Base-by-base conservation (phyloP, 108 stramenopile genomes). In the Nitzschia putrida region DNA sequence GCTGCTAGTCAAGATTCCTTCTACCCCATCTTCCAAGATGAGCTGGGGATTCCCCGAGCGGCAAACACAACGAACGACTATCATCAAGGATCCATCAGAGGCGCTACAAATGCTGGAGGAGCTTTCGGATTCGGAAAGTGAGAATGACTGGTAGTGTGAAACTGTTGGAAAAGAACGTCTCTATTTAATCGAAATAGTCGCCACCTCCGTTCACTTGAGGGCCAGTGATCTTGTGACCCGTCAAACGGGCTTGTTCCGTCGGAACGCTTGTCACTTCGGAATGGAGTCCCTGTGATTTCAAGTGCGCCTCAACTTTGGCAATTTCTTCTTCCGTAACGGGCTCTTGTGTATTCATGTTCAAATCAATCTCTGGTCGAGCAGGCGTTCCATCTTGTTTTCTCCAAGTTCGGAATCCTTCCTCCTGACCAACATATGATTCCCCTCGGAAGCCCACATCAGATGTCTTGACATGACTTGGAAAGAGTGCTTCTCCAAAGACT, bases 401-500 rank as follows among this genome's bases (percentile, higher is more conserved):
- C 71, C 61, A 69, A 1, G 93, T 89, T 14, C 93, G 81, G 73
- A 94, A 94, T 40, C 93, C 93, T 34, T 86, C 83, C 39, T 76
- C 78, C 9, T 69, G 83, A 39, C 76, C 78, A 20, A 84, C 74
- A 64, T 90, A 89, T n/a, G 88, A 49, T 76, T 94, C 90, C 14
- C 90, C 89, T 45, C 84, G 85, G 69, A 94, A 94, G 13, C 93
- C 93, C 64, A 94, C 68, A 45, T 85, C 64, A 18, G 66, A 59
- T 44, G 63, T 73, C 38, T 81, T 85, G 45, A 94, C 71, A 20
- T 57, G 61, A 2, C 2, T 10, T 22, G 61, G 61, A 63, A 44
- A 63, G 23, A 44, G 8, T 0, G 61, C 2, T 3, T 16, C 6
- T 11, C n/a, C 18, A 39, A 44, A 63, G 3, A 40, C 38, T 22